Percentiles rank a stretch among this genome's conserved stretches.
These are phyloP conservation scores for Polychaeton citri DNA, from an alignment of 2,329 filamentous ascomycete species.

Conservation along the genomic window DNA sequence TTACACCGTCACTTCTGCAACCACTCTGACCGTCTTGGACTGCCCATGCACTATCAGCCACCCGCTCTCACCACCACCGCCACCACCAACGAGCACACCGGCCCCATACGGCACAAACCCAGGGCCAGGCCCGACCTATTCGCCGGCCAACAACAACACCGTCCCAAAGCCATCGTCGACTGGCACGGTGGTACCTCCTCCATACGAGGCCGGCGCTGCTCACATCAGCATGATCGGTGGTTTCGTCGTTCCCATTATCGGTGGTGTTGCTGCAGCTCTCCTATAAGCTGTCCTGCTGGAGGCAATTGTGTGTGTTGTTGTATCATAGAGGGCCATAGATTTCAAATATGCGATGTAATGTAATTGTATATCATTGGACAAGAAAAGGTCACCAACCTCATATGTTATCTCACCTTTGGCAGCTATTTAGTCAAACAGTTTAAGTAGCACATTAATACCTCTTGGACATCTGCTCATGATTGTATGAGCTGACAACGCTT, in stretches of 20 bases:
- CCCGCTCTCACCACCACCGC: conserved; percentile 3
- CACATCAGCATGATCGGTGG: background rate
- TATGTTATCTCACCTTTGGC: no score
- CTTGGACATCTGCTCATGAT: no score
- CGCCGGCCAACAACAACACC: background rate
- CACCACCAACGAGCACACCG: conserved; percentile 8
- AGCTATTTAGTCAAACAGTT: no score
- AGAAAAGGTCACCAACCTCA: no score
- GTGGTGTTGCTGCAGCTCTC: background rate
- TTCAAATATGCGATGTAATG: no score
- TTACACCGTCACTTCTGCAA: conserved; percentile 11
- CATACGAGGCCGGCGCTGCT: background rate
- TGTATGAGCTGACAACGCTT: no score
- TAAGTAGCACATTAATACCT: no score
- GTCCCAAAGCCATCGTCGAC: background rate
- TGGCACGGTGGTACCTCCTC: background rate
- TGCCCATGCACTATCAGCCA: conserved; percentile 6
- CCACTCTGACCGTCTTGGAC: conserved; percentile 13
- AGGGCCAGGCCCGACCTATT: background rate
- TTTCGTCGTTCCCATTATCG: background rate
- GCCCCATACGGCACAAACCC: background rate
- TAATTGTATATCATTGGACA: no score
- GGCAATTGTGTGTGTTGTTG: no score
- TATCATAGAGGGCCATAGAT: no score
- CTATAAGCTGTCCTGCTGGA: background rate